Conservation (phyloP, 176 grass and related monocot species). For the Raddia guianensis region DNA sequence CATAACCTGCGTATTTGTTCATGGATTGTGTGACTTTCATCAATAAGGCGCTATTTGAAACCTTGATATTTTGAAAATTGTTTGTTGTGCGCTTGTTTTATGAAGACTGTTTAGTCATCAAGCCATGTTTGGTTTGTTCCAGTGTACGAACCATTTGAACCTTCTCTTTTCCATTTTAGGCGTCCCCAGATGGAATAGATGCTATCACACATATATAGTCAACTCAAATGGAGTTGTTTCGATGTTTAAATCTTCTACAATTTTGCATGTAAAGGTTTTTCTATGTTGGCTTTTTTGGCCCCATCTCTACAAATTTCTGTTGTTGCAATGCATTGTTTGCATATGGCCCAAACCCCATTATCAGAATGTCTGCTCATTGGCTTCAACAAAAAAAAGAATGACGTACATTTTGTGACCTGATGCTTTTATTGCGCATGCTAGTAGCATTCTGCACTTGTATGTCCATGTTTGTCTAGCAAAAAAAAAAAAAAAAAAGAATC, state of each 20-base stretch:
- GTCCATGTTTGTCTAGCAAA: background rate
- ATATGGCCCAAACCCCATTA: background rate
- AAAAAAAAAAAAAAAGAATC: background rate
- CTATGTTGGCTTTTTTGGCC: background rate
- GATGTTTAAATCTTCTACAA: background rate
- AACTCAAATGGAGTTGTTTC: background rate
- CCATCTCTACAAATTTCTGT: background rate
- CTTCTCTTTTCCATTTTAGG: background rate
- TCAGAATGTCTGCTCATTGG: background rate
- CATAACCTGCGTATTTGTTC: slow-evolving; percentile 15
- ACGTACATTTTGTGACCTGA: background rate
- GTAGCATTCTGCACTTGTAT: background rate
- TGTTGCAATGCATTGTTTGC: too few species aligned
- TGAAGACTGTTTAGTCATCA: background rate
- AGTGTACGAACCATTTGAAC: background rate
- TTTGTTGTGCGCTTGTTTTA: background rate
- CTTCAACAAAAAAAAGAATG: background rate
- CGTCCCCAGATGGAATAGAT: background rate
- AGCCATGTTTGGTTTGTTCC: background rate
- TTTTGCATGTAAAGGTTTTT: background rate
- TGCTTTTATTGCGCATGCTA: background rate
- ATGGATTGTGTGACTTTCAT: slow-evolving; percentile 1
- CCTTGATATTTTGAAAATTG: background rate
- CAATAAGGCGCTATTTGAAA: background rate
- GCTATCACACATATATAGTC: background rate